A percentile compares a stretch with the other conserved stretches of the same genome.
phyloP scores from a whole-genome alignment of 2,329 filamentous ascomycete species.

The Chaetomium globosum region DNA sequence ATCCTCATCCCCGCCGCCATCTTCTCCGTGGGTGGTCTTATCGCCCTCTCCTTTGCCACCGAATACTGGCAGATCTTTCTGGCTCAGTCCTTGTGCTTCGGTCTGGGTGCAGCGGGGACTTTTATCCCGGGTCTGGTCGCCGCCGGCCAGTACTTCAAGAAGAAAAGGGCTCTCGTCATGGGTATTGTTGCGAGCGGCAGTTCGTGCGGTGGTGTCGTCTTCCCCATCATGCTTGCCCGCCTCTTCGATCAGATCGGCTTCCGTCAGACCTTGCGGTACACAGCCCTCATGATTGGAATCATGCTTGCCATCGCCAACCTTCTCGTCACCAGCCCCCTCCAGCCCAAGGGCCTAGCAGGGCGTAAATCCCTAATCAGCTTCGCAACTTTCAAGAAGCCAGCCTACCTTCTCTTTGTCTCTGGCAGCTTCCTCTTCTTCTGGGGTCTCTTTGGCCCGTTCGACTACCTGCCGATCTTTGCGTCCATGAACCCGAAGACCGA shows the following conservation, averaged over 20 bases:
- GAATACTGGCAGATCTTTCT: constrained; percentile 22
- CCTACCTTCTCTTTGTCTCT: constrained; percentile 14
- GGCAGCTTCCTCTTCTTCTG: constrained; percentile 20
- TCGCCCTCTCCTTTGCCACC: constrained; percentile 16
- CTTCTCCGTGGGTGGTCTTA: constrained; percentile 18
- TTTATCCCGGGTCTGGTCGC: constrained; percentile 15
- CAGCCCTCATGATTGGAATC: constrained; percentile 16
- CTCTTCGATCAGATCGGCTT: constrained; percentile 21
- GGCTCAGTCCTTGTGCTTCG: constrained; percentile 12
- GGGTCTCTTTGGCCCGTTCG: constrained; percentile 19
- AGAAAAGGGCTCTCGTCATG: constrained; percentile 7
- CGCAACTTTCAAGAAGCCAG: constrained; percentile 8
- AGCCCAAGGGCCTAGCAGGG: constrained; percentile 11
- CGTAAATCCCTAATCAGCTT: constrained; percentile 2
- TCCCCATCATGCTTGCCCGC: constrained; percentile 20
- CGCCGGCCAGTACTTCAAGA: constrained; percentile 14
- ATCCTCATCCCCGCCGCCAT: constrained; percentile 15
- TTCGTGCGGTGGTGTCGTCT: constrained; percentile 14
- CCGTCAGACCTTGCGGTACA: constrained; percentile 12
- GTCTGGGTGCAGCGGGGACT: constrained; percentile 10
- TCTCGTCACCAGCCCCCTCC: constrained; percentile 7
- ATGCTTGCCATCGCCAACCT: constrained; percentile 18
- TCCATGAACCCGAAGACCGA: neutral
- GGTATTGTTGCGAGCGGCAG: constrained; percentile 11
- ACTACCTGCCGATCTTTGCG: constrained; percentile 17